Evolutionary conservation across 148 eudicot genomes (phyloP), one percentile per base, ranked within the genome.

Genomic region (Salicornia ramosissima): DNA sequence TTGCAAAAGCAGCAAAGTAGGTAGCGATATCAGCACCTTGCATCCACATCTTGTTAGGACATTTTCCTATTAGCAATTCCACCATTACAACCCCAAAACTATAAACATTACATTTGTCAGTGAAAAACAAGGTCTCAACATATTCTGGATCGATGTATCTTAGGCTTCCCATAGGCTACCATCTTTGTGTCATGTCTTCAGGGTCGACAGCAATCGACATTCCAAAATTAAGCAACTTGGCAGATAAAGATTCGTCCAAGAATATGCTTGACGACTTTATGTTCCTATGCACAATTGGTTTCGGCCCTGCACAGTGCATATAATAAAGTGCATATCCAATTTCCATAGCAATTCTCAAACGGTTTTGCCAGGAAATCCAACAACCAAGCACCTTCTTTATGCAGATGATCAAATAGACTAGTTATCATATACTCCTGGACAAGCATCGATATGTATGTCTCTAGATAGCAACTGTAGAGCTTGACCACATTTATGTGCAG

Each of bases 71-170:
- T 8, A 78, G 51, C 42, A 78, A 11, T 71, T 73, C 80, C 51
- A 68, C 16, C 72, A 73, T 24, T 21, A 72, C 19, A 63, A 78
- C 77, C 33, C 77, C 77, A 62, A 78, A 73, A 22, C 69, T 72
- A 16, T 77, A 72, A 28, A 77, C 80, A 33, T 77, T 77, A 26
- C 77, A 72, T 34, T 77, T 77, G 19, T 72, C 77, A 22, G 77
- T 72, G 60, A 68, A 25, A 39, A 61, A 49, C 18, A 3, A 25
- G 45, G 73, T 58, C 51, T 67, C 50, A 14, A 60, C 51, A 30
- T 70, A 75, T 69, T 80, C 74, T 0, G 79, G 77, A 47, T 75
- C 83, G 19, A 75, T 55, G 50, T 80, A 80, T 45, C 80, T 80
- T 2, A 52, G 63, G 13, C 74, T 68, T 19, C 83, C 83, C 34